phyloP scores from a whole-genome alignment of 129 eudicot genomes.

The Arctium minus region DNA sequence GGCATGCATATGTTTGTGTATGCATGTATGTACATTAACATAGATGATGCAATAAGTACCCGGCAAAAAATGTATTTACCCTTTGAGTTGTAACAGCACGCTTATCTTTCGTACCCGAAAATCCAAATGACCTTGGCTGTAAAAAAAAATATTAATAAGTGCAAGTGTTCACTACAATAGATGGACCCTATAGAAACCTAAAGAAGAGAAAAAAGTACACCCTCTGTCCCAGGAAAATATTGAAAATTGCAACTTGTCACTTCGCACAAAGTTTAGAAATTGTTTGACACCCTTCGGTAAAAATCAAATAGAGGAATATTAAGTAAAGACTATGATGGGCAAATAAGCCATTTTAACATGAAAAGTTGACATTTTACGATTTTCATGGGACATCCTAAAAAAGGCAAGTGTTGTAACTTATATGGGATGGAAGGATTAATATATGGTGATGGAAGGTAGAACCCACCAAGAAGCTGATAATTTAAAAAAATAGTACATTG shows the following conservation, averaged over 20 bases:
- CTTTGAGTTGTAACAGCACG: conserved; percentile 93
- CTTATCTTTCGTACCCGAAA: conserved; percentile 97
- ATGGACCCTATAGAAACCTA: not conserved
- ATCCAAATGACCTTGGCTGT: conserved; percentile 96
- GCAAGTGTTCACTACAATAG: not conserved
- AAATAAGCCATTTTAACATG: not conserved
- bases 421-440: not conserved
- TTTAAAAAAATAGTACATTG: not conserved
- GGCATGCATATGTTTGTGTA: not conserved
- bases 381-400: not conserved
- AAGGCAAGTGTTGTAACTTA: not conserved
- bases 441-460: not conserved
- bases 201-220: not conserved
- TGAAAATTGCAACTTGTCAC: not conserved
- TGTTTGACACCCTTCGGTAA: not conserved
- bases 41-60: not conserved
- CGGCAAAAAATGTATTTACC: conserved; percentile 42
- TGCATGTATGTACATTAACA: not conserved
- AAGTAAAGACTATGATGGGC: not conserved
- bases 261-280: not conserved
- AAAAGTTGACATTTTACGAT: not conserved
- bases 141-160: conserved; percentile 17
- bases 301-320: not conserved
- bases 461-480: not conserved
- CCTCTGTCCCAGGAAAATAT: not conserved